Percentiles rank a stretch among this genome's conserved stretches.
Evolutionary conservation across 73 alveolate species (phyloP).

Genomic region (Breviolum minutum): DNA sequence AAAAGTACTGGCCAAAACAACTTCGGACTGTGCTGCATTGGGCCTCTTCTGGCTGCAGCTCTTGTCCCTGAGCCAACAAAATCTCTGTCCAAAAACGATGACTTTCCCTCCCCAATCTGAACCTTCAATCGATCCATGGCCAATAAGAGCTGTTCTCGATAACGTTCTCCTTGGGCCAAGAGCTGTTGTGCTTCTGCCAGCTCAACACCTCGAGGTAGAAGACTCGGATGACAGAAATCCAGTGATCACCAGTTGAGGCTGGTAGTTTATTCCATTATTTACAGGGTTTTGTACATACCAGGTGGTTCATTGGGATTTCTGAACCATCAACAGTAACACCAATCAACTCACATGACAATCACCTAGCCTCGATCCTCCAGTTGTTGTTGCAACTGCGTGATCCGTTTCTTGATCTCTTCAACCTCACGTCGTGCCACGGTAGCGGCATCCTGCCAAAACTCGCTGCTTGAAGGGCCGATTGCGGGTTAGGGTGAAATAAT

Average conservation of each 20-base stretch:
- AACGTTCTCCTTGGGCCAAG: slow-evolving; percentile 20
- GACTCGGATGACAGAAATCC: no score
- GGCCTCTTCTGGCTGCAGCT: slow-evolving; percentile 17
- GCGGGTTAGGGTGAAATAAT: no score
- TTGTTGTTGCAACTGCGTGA: not conserved
- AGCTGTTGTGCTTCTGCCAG: slow-evolving; percentile 30
- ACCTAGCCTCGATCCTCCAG: slow-evolving; percentile 3
- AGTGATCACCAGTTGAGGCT: no score
- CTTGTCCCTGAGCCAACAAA: not conserved
- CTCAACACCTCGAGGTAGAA: not conserved
- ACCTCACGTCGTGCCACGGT: not conserved
- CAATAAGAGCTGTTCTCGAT: slow-evolving; percentile 26
- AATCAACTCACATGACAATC: not conserved
- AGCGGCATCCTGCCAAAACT: not conserved
- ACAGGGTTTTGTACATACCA: no score
- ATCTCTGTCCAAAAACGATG: not conserved
- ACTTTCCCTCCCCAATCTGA: not conserved
- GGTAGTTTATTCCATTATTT: no score
- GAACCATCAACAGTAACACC: not conserved
- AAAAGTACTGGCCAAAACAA: no score
- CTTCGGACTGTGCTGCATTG: not conserved
- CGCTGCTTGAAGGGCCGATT: not conserved
- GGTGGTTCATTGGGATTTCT: no score
- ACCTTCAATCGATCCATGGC: slow-evolving; percentile 42
- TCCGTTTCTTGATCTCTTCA: slow-evolving; percentile 13